Percentiles rank a stretch among this genome's conserved stretches.
Conservation (phyloP, 169 alveolate species). For the Toxoplasma gondii region DNA sequence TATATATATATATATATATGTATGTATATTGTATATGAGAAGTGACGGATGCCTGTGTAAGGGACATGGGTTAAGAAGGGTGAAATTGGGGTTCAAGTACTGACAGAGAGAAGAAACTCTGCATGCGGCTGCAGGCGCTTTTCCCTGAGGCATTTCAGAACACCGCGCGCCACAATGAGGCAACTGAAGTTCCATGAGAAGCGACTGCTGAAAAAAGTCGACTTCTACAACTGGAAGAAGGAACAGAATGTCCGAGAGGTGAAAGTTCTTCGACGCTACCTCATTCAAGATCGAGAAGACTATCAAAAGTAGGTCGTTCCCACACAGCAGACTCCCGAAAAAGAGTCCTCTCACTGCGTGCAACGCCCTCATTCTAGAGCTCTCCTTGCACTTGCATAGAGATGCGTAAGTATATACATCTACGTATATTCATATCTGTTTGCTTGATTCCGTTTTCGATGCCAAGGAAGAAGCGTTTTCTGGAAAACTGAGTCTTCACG, state of each 20-base stretch:
- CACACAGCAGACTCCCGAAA: not conserved
- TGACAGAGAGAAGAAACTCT: not conserved
- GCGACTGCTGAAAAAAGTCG: slow-evolving; percentile 94
- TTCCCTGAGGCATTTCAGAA: not conserved
- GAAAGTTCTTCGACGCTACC: slow-evolving; percentile 91
- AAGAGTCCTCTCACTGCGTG: not conserved
- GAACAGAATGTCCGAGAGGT: slow-evolving; percentile 92
- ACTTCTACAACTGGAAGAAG: slow-evolving; percentile 95
- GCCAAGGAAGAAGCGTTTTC: no score
- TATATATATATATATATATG: not conserved
- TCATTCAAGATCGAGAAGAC: slow-evolving; percentile 96
- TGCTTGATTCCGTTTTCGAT: no score
- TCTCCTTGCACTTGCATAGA: no score
- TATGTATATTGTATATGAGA: not conserved
- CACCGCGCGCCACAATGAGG: slow-evolving; percentile 86
- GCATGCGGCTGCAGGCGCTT: not conserved
- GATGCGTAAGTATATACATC: no score
- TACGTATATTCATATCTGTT: not conserved
- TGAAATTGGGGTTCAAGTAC: no score
- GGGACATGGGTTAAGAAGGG: no score
- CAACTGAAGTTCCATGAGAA: slow-evolving; percentile 97
- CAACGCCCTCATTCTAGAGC: not conserved
- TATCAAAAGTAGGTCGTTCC: slow-evolving; percentile 85
- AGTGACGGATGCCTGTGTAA: no score
- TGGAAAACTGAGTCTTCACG: no score